Conservation (phyloP, 2,329 filamentous ascomycete species). For the Catunica adiposa region DNA sequence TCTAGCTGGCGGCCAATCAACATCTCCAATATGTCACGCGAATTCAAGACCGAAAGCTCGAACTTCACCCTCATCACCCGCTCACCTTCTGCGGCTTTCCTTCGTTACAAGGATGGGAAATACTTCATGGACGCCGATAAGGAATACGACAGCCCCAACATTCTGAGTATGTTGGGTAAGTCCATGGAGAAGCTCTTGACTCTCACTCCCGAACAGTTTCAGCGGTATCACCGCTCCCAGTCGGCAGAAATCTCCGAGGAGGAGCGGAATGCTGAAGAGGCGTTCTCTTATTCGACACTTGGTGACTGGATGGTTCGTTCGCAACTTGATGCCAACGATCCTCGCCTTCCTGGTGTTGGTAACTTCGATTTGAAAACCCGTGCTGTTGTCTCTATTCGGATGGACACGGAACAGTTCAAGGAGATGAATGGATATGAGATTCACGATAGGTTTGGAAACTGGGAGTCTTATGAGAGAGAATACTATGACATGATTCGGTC, state of each 20-base stretch:
- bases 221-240: slow-evolving; percentile 58
- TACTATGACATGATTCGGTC: slow-evolving; percentile 94
- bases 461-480: slow-evolving; percentile 85
- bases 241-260: slow-evolving; percentile 54
- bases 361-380: slow-evolving; percentile 96
- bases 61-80: slow-evolving; percentile 58
- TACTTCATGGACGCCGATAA: slow-evolving; percentile 97
- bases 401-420: slow-evolving; percentile 59
- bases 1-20: slow-evolving; percentile 68
- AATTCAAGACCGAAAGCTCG: slow-evolving; percentile 43
- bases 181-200: slow-evolving; percentile 95
- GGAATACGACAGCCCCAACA: slow-evolving; percentile 66
- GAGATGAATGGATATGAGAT: slow-evolving; percentile 79
- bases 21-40: slow-evolving; percentile 45
- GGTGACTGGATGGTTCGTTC: slow-evolving; percentile 89
- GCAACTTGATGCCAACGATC: slow-evolving; percentile 80
- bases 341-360: slow-evolving; percentile 70
- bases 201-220: slow-evolving; percentile 63
- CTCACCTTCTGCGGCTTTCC: slow-evolving; percentile 63
- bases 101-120: slow-evolving; percentile 64
- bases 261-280: slow-evolving; percentile 54
- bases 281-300: slow-evolving; percentile 74
- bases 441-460: slow-evolving; percentile 54
- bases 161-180: slow-evolving; percentile 82
- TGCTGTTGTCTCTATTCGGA: slow-evolving; percentile 79